These are phyloP conservation scores for Exophiala spinifera DNA, from an alignment of 2,329 filamentous ascomycete genomes.

Conservation along the genomic window DNA sequence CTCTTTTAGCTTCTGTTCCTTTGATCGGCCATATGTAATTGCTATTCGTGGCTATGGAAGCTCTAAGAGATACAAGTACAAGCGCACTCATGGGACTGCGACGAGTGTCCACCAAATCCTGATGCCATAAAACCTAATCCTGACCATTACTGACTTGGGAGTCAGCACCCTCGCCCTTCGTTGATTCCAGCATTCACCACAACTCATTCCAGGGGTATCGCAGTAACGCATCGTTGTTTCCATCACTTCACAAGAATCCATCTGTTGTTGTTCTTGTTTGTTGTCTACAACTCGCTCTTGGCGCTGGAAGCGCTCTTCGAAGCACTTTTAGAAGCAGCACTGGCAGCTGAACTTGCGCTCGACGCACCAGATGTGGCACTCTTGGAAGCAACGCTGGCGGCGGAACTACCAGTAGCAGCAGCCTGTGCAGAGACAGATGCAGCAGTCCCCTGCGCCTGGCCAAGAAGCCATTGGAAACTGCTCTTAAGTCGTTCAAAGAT, in stretches of 20 bases:
- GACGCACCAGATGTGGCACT: neutral
- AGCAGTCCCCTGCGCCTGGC: constrained; percentile 36
- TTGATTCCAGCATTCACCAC: no score
- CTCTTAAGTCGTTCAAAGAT: constrained; percentile 61
- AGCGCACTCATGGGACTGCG: constrained; percentile 2
- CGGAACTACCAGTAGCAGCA: constrained; percentile 23
- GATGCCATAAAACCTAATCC: neutral
- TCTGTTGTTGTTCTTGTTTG: no score
- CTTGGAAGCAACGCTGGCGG: constrained; percentile 17
- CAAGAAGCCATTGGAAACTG: constrained; percentile 46
- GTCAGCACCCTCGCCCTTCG: no score
- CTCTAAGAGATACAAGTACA: constrained; percentile 18
- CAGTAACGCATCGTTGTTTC: no score
- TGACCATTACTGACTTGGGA: no score
- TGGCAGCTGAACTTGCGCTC: constrained; percentile 1
- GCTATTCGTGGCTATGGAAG: constrained; percentile 21
- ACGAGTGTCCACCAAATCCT: constrained; percentile 2
- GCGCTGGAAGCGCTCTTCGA: constrained; percentile 7
- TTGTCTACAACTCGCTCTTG: constrained; percentile 23
- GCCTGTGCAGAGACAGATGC: constrained; percentile 42
- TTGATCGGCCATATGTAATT: constrained; percentile 3
- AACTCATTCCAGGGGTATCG: no score
- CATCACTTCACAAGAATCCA: no score
- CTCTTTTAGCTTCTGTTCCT: constrained; percentile 8
- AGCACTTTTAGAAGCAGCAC: constrained; percentile 20